phyloP scores from a whole-genome alignment of 2,329 filamentous ascomycete genomes.

The Pseudocercospora eumusae region DNA sequence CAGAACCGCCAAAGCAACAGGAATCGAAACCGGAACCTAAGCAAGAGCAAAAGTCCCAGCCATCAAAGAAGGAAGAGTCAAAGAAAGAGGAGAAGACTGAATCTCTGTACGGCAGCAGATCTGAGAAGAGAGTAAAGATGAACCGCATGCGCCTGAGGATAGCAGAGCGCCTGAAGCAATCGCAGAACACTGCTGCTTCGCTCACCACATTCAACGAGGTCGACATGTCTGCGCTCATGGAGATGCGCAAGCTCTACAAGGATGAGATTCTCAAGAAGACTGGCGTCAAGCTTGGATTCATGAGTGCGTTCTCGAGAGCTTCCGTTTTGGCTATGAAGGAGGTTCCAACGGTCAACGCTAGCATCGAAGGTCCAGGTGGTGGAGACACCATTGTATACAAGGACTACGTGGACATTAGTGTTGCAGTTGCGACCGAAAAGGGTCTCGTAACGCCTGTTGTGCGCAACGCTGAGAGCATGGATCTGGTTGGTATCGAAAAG shows the following conservation, averaged over 20 bases:
- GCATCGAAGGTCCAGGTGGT: constrained; percentile 91
- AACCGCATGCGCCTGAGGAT: constrained; percentile 98
- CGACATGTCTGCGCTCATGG: constrained; percentile 97
- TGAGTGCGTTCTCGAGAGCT: constrained; percentile 94
- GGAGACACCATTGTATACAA: constrained; percentile 98
- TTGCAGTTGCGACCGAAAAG: constrained; percentile 96
- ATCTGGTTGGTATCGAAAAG: constrained; percentile 85
- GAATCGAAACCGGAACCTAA: constrained; percentile 47
- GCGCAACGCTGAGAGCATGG: constrained; percentile 85
- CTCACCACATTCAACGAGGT: constrained; percentile 99
- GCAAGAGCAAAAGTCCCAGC: constrained; percentile 44
- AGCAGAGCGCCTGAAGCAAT: constrained; percentile 96
- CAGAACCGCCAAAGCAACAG: constrained; percentile 42
- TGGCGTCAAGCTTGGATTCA: constrained; percentile 97
- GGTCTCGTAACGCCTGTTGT: constrained; percentile 95
- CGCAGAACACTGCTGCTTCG: constrained; percentile 95
- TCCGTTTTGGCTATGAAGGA: constrained; percentile 91
- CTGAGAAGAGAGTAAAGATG: constrained; percentile 97
- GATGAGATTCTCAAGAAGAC: constrained; percentile 95
- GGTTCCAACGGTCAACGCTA: constrained; percentile 91
- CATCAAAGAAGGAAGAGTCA: constrained; percentile 43
- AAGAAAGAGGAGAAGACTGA: constrained; percentile 45
- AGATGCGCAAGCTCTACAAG: constrained; percentile 96
- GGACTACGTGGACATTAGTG: constrained; percentile 96
- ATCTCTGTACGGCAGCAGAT: constrained; percentile 67